Evolutionary conservation across 768 basidiomycete species (phyloP), one percentile per base, ranked within the genome.

Genomic region (Asterophora parasitica): DNA sequence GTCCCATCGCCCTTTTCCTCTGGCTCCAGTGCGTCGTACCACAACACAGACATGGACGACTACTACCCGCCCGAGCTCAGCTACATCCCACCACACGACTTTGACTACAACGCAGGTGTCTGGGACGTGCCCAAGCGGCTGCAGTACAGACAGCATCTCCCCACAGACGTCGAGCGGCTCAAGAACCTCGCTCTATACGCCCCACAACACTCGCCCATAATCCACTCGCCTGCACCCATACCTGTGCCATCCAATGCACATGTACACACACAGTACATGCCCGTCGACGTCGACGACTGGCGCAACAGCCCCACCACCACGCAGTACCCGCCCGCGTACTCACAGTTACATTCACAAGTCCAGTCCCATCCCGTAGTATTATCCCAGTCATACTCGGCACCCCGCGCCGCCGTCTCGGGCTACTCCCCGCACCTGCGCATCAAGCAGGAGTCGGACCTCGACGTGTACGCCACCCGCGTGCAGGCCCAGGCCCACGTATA

Each of bases 1-100:
- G 61, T 60, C 0, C 56, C 69, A 3, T 73, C 73, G 3, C 71
- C 72, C 23, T 62, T 68, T 46, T 73, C 74, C 6, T 68, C 69
- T 4, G 63, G 63, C 10, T 72, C 72, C 3, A 62, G 62, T 42
- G 66, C 67, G 53, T 62, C 61, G 5, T 59, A 56, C 38, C 56
- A 54, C 28, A 52, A 51, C 31, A 23, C 66, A 61, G 55, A 72
- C 70, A 50, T 37, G 48, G 49, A 49, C 7, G 54, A 56, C 47
- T 58, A 55, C 34, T 54, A 54, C 46, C 16, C 45, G 34, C 49
- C 56, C 41, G 49, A 56, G 17, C 43, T 58, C 23, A 38, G 44
- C 31, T 56, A 58, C 32, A 46, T 52, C 32, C 48, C 49, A 31
- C 23, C 59, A 27, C 51, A 53, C 13, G 53, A 60, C 39, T 50